Conservation (phyloP, 768 basidiomycete genomes). For the Lentinula sp. region DNA sequence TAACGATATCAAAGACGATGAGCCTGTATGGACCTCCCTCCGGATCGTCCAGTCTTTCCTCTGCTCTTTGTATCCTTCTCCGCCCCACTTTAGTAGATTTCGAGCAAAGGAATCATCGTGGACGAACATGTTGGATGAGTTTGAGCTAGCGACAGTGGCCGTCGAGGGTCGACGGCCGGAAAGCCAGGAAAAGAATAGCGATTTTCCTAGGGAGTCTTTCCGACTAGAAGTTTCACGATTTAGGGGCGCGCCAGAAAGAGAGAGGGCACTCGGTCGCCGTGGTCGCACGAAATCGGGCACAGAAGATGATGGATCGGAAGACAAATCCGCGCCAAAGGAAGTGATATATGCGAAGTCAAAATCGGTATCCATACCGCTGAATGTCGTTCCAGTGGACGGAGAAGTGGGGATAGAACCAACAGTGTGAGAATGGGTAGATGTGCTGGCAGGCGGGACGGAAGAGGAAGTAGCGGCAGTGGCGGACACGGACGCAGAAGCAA, state of each 20-base stretch:
- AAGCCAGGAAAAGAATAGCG: background rate
- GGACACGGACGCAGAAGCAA: background rate
- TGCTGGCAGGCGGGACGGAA: background rate
- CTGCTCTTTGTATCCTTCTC: constrained; percentile 36
- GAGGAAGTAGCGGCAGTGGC: background rate
- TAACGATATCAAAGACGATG: background rate
- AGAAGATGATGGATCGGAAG: constrained; percentile 1
- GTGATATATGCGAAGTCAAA: constrained; percentile 6
- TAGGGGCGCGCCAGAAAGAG: background rate
- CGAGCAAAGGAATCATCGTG: constrained; percentile 36
- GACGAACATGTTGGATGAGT: background rate
- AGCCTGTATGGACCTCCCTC: constrained; percentile 41
- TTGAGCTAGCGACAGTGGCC: constrained; percentile 19
- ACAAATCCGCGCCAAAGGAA: background rate
- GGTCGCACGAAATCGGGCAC: constrained; percentile 18
- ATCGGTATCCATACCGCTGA: background rate
- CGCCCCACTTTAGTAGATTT: constrained; percentile 34
- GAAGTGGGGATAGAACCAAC: background rate
- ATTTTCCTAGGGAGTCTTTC: background rate
- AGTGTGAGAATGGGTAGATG: background rate
- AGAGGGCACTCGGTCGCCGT: background rate
- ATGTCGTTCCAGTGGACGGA: background rate
- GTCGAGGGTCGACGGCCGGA: constrained; percentile 35
- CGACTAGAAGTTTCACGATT: background rate
- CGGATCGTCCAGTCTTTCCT: constrained; percentile 54